Evolutionary conservation across 768 basidiomycete species (phyloP), one percentile per base, ranked within the genome.

Genomic region (Amanita polypyramis): DNA sequence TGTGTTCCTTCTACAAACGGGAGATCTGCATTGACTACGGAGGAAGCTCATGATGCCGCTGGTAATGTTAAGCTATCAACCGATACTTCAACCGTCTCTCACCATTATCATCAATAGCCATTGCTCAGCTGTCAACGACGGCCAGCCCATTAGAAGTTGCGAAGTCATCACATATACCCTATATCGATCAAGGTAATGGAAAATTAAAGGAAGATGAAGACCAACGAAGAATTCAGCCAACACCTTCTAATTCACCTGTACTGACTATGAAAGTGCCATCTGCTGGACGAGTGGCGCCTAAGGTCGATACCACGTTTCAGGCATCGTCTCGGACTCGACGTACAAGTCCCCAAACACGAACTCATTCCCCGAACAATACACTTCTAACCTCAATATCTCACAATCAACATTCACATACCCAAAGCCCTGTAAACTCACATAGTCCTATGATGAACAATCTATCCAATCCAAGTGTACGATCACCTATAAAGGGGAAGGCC

Each of bases 211-310:
- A 41, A 66, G 65, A 48, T 15, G 51, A 51, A 33, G 59, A 56
- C n/a, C 39, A 52, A 51, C 51, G 60, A 27, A 56, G 54, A 43
- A 59, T 66, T 19, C 68, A 74, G 43, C 77, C 77, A 14, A 82
- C 82, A 1, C 82, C 82, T 6, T 71, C 78, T 14, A 83, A 79
- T 55, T 81, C 81, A 23, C 82, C 81, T 15, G 60, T 74, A 5
- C 59, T 69, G 17, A 44, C 52, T 7, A 58, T 63, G 40, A 55
- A 64, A 47, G 59, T 52, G 33, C 55, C 55, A 35, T 60, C 64
- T 17, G 50, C 56, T 14, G 54, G 57, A 12, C 30, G 27, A 37
- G 39, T 34, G 12, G 55, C 52, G 21, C 42, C 54, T 4, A 23
- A 38, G 14, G 35, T 48, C 17, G 45, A 42, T 44, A 54, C 49